phyloP scores from a whole-genome alignment of 495 filamentous ascomycete species.

The Neurospora tetraspora region DNA sequence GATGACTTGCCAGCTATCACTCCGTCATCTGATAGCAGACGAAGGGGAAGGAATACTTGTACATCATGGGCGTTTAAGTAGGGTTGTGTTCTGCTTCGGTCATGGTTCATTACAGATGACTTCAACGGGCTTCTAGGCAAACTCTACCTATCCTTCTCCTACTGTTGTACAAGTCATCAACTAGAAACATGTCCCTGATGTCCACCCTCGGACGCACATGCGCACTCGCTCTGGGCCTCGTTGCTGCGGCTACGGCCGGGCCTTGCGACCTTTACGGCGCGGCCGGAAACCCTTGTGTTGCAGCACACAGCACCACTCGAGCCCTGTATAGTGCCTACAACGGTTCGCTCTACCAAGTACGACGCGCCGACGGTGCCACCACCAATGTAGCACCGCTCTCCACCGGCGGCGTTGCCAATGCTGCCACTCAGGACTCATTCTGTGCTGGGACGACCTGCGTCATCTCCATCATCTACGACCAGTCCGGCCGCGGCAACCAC shows the following conservation, averaged over 20 bases:
- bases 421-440: conserved; percentile 46
- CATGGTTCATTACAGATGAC: background rate
- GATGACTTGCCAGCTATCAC: background rate
- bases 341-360: conserved; percentile 46
- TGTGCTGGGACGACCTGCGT: conserved; percentile 47
- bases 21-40: background rate
- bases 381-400: conserved; percentile 37
- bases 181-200: background rate
- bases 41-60: background rate
- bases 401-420: conserved; percentile 45
- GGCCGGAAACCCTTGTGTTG: background rate
- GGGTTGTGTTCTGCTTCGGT: background rate
- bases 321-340: conserved; percentile 37
- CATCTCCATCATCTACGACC: conserved; percentile 51
- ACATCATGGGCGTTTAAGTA: background rate
- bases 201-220: background rate
- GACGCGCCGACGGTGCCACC: conserved; percentile 38
- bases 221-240: background rate
- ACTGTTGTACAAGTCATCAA: background rate
- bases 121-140: background rate
- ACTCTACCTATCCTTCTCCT: background rate
- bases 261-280: background rate
- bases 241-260: background rate
- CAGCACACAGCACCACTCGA: background rate
- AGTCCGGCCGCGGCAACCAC: conserved; percentile 47